Base-by-base conservation (phyloP, 148 eudicot genomes). In the Persicaria maculosa region DNA sequence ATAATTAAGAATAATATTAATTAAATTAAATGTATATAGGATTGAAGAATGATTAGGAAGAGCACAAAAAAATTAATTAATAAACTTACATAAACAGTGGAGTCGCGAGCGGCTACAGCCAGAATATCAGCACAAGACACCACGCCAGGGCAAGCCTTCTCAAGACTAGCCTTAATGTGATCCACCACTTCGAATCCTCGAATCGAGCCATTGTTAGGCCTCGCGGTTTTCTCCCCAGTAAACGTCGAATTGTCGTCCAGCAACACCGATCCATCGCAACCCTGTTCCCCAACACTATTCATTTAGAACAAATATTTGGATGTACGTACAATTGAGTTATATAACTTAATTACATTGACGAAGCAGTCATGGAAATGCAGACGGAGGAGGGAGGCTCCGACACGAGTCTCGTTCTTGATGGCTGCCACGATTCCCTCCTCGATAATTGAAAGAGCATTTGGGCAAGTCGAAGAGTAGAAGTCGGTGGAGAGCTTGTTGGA, bases 121-220 rank as follows among this genome's bases (percentile, higher is more conserved):
- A 87, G 78, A 43, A 85, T 74, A 81, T 87, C 90, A 16, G 90
- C 88, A 75, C 90, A 87, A 10, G 90, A 87, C 11, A 87, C 90
- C 1, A 83, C 74, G 2, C 77, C 83, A 15, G 81, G 79, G 47
- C 90, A 85, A 64, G 85, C 85, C 22, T 76, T 78, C 47, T 87
- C 84, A 4, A 87, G 52, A 10, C 74, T 74, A 40, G 79, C 76
- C 70, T 85, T 87, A 19, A 87, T 85, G 31, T 71, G 17, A 68
- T 85, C 88, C 12, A 87, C 53, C 68, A 85, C 88, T 14, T 83
- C 77, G 50, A 85, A 87, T n/a, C 88, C 88, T 79, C 90, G 80
- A 5, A 85, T 70, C 4, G 90, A 85, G 4, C 80, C 76, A n/a
- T 70, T 6, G 43, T 87, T 87, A 0, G 88, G 90, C 45, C 15